Percentiles rank a stretch among this genome's conserved stretches.
phyloP scores from a whole-genome alignment of 176 grass and related monocot genomes.

The Zoysia japonica region DNA sequence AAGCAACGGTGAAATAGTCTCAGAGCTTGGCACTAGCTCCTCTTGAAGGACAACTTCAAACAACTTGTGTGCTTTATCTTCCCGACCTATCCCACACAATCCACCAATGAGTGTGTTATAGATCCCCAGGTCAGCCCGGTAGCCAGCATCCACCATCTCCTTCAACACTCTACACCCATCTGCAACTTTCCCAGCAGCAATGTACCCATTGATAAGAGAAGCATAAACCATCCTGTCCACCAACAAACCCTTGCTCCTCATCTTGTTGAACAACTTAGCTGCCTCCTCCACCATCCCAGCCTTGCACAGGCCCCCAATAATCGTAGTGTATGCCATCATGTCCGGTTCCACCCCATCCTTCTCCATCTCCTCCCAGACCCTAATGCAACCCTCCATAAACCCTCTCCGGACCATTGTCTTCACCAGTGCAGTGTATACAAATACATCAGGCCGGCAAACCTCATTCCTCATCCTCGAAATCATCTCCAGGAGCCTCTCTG shows the following conservation, averaged over 20 bases:
- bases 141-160: conserved; percentile 76
- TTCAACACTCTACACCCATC: conserved; percentile 74
- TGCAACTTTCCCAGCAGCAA: conserved; percentile 44
- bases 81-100: conserved; percentile 59
- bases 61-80: conserved; percentile 74
- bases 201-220: conserved; percentile 60
- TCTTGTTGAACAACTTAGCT: conserved; percentile 56
- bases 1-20: conserved; percentile 67
- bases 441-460: conserved; percentile 71
- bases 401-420: conserved; percentile 66
- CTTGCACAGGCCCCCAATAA: conserved; percentile 68
- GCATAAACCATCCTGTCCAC: conserved; percentile 69
- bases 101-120: conserved; percentile 82
- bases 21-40: conserved; percentile 50
- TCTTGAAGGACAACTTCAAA: conserved; percentile 71
- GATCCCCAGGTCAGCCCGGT: conserved; percentile 62
- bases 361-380: conserved; percentile 79
- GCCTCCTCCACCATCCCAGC: conserved; percentile 63
- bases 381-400: conserved; percentile 77
- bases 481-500: conserved; percentile 53
- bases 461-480: conserved; percentile 58
- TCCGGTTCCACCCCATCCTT: conserved; percentile 66
- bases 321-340: conserved; percentile 64
- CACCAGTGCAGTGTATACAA: conserved; percentile 75
- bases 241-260: conserved; percentile 68